Evolutionary conservation across 2,329 filamentous ascomycete genomes (phyloP), one percentile per base, ranked within the genome.

Genomic region (Trichothecium roseum): DNA sequence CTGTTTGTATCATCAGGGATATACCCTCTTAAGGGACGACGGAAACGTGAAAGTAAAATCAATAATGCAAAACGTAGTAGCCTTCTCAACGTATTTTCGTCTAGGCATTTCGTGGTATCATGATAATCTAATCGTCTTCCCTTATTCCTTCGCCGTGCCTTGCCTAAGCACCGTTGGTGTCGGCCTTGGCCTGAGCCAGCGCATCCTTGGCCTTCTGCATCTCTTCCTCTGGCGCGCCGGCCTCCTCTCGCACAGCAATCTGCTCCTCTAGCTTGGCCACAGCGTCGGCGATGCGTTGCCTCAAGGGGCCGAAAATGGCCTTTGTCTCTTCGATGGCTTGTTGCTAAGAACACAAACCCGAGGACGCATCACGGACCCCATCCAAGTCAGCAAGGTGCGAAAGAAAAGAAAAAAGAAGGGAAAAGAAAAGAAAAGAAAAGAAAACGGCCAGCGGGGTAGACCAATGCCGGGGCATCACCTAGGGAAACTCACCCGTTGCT

Each of bases 291-390:
- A 95, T 86, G 51, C 84, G 81, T 51, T 74, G 56, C 48, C 72
- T 73, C 45, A 96, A 62, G 2, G 75, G 75, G 3, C 70, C 80
- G 48, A 96, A 82, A 18, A 96, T 76, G 37, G 78, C 82, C 54
- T 82, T 82, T 8, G 91, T 96, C 63, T 98, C 84, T 45, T 87
- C 78, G n/a, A 87, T 65, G 16, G 84, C 88, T 64, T 75, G 73
- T 62, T 74, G 73, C 87, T 94, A 49, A 28, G 10, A 28, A 17
- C 31, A 17, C 20, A 10, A 10, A n/a, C n/a, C n/a, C n/a, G n/a
- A 8, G 24, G 4, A 17, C 18, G 17, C 12, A 27, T 5, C 7
- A 33, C 18, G 12, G 24, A 24, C 17, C n/a, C n/a, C n/a, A n/a
- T n/a, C n/a, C n/a, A n/a, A n/a, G 28, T 28, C 32, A 37, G 28